Evolutionary conservation across 192 early-diverging fungal genomes (phyloP).

Genomic region (Dimargaris xerosporica): DNA sequence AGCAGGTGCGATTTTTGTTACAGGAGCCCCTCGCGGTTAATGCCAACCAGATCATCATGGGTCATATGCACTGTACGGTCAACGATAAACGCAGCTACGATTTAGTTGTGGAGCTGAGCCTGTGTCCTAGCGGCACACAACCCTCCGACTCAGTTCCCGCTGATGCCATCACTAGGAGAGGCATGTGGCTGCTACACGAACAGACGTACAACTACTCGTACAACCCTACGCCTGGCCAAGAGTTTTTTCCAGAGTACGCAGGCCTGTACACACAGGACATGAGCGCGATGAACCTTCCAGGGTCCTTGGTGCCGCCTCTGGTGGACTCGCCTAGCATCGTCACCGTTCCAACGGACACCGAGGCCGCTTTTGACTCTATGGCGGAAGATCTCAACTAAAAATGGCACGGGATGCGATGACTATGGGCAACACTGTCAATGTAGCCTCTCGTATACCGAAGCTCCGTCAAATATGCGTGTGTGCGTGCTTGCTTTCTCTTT

Average conservation of each 20-base stretch:
- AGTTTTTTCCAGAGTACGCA: neutral
- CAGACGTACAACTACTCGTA: slow-evolving; percentile 74
- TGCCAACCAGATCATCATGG: slow-evolving; percentile 69
- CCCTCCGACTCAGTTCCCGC: slow-evolving; percentile 26
- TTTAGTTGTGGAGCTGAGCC: slow-evolving; percentile 50
- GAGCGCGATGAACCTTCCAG: neutral
- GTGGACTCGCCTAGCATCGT: no score
- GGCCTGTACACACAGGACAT: slow-evolving; percentile 6
- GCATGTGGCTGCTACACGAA: slow-evolving; percentile 81
- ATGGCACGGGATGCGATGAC: no score
- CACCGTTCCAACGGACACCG: no score
- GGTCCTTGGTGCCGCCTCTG: neutral
- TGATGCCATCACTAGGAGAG: slow-evolving; percentile 33
- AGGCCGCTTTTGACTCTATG: no score
- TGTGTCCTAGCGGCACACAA: slow-evolving; percentile 16
- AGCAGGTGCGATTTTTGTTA: slow-evolving; percentile 87
- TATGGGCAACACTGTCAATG: no score
- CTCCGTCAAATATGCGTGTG: no score
- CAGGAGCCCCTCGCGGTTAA: slow-evolving; percentile 92
- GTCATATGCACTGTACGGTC: slow-evolving; percentile 69
- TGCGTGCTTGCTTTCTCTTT: no score
- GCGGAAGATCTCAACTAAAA: no score
- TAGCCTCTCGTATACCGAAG: no score
- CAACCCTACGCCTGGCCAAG: slow-evolving; percentile 17
- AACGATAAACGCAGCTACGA: slow-evolving; percentile 90